Evolutionary conservation across 495 filamentous ascomycete species (phyloP).

Genomic region (Lasiosphaeris hirsuta): DNA sequence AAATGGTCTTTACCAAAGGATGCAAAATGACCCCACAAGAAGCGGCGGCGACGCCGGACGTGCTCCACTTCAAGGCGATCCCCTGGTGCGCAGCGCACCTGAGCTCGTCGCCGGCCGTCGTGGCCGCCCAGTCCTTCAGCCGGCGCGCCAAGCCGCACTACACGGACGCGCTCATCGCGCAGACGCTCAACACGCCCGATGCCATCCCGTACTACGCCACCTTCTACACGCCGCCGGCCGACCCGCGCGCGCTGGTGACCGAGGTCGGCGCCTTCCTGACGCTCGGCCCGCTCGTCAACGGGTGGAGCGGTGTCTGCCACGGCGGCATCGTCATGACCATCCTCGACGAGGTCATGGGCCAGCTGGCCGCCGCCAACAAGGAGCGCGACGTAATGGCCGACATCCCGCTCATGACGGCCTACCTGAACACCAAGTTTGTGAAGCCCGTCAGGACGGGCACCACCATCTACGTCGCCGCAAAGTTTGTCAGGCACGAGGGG

Average conservation of each 20-base stretch:
- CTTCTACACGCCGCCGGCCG: slow-evolving; percentile 36
- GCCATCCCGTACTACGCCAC: slow-evolving; percentile 51
- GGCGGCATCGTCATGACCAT: slow-evolving; percentile 60
- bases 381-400: slow-evolving; percentile 22
- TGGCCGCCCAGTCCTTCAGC: slow-evolving; percentile 29
- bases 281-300: slow-evolving; percentile 55
- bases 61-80: slow-evolving; percentile 49
- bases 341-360: slow-evolving; percentile 53
- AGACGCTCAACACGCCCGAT: slow-evolving; percentile 49
- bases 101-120: slow-evolving; percentile 26
- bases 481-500: slow-evolving; percentile 36
- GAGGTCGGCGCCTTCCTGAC: slow-evolving; percentile 48
- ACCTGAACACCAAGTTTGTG: slow-evolving; percentile 55
- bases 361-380: slow-evolving; percentile 47
- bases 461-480: slow-evolving; percentile 49
- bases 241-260: slow-evolving; percentile 29
- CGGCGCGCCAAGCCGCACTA: slow-evolving; percentile 40
- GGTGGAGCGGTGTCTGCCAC: slow-evolving; percentile 55
- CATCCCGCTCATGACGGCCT: slow-evolving; percentile 49
- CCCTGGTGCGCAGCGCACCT: slow-evolving; percentile 58
- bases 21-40: slow-evolving; percentile 4
- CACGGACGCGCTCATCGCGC: slow-evolving; percentile 55
- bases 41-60: slow-evolving; percentile 22
- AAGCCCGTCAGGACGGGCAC: slow-evolving; percentile 52
- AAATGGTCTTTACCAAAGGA: background rate